These are phyloP conservation scores for Pittosporum tobira DNA, from an alignment of 129 eudicot genomes.

Conservation along the genomic window DNA sequence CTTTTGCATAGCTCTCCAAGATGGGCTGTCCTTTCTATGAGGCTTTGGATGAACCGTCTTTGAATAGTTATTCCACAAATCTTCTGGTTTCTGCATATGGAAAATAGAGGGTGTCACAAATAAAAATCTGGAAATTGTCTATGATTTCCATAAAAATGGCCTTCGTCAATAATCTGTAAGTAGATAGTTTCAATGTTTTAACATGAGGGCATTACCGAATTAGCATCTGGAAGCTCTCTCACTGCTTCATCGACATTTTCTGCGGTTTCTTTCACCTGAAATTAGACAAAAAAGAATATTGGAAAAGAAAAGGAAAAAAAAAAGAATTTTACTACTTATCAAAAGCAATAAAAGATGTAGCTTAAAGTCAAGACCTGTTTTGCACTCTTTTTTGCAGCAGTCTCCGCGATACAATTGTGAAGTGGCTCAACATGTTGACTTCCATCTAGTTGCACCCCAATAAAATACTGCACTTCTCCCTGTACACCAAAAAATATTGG, in stretches of 20 bases:
- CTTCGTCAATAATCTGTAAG: too few relatives aligned
- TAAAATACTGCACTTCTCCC: conserved; percentile 99
- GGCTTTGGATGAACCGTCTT: conserved; percentile 82
- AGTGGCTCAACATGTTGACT: conserved; percentile 97
- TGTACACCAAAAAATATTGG: conserved; percentile 12
- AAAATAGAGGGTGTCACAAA: background rate
- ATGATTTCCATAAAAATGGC: background rate
- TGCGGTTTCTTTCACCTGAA: conserved; percentile 93
- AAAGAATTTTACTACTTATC: background rate
- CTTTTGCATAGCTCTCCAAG: conserved; percentile 89
- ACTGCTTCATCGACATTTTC: conserved; percentile 85
- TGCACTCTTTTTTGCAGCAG: conserved; percentile 61
- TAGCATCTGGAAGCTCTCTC: conserved; percentile 98
- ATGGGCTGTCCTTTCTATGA: conserved; percentile 61
- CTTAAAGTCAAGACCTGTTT: conserved; percentile 42
- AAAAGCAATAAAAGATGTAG: background rate
- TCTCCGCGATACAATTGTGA: conserved; percentile 74
- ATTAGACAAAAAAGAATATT: background rate
- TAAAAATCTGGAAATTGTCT: background rate
- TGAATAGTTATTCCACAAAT: conserved; percentile 89
- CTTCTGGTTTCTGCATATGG: conserved; percentile 79
- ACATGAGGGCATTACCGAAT: conserved; percentile 42
- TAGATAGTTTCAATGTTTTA: background rate
- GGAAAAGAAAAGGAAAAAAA: background rate
- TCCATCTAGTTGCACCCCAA: conserved; percentile 96